These are phyloP conservation scores for Trichocladium antarcticum DNA, from an alignment of 495 filamentous ascomycete genomes.

Conservation along the genomic window DNA sequence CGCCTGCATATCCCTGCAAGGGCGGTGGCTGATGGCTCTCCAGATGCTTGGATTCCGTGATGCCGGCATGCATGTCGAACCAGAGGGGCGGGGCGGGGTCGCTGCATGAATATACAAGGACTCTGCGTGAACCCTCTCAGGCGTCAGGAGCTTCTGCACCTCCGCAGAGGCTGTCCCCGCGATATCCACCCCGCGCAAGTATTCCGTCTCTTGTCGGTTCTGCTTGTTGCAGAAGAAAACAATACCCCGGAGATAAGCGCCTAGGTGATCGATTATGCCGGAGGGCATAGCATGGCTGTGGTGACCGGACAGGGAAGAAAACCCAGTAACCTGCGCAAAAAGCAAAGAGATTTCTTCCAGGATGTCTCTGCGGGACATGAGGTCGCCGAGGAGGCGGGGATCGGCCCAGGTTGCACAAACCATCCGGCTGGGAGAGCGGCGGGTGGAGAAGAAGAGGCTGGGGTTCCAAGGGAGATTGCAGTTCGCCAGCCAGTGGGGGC, in stretches of 20 bases:
- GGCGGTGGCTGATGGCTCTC: background rate
- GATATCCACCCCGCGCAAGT: conserved; percentile 1
- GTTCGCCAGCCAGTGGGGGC: background rate
- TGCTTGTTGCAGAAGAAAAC: background rate
- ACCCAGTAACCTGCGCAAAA: too few species aligned
- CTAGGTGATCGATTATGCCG: too few species aligned
- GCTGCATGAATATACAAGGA: background rate
- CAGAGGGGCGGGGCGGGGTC: background rate
- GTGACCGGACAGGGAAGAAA: too few species aligned
- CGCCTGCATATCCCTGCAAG: background rate
- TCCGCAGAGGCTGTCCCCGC: background rate
- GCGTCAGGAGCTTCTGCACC: background rate
- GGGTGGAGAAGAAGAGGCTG: background rate
- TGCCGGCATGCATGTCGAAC: background rate
- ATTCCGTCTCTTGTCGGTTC: background rate
- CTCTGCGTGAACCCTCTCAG: background rate
- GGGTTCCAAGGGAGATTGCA: conserved; percentile 1
- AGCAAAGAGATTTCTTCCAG: too few species aligned
- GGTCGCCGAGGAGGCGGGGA: conserved; percentile 5
- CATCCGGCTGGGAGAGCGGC: conserved; percentile 8
- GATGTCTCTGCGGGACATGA: too few species aligned
- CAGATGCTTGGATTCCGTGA: background rate
- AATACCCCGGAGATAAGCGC: too few species aligned
- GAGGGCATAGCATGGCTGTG: too few species aligned
- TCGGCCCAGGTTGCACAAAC: conserved; percentile 7